Base-by-base conservation (phyloP, 2,329 filamentous ascomycete genomes). In the Curvularia lunata region DNA sequence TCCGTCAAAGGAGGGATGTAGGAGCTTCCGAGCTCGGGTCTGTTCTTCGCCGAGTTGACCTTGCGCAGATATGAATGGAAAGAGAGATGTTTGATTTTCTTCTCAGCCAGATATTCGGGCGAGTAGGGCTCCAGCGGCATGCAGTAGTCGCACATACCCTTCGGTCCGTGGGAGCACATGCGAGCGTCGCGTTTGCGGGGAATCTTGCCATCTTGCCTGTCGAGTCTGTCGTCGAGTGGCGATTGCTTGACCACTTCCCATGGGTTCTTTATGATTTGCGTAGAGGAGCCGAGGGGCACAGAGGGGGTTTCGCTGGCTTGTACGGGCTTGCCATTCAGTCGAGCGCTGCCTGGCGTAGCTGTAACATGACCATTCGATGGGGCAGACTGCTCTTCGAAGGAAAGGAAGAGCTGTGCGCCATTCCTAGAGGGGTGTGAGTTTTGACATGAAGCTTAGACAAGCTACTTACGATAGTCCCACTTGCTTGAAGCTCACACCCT, bases 71-170 rank as follows among this genome's bases (percentile, higher is more conserved):
- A 89, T 4, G 93, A 91, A 78, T 99, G 95, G 79, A 98, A 97
- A 0, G 95, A 98, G 27, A 95, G 84, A 77, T 99, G 96, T 78
- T 99, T 99, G 84, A 99, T 97, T 84, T 97, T 97, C 83, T 94
- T 96, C 69, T 99, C 94, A 28, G 87, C 86, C 18, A 99, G 84
- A 70, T 97, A 97, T 54, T 88, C 88, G n/a, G 89, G 78, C 71
- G 96, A 89, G 78, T 96, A 99, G 0, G 95, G 95, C 72, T 99
- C 95, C 49, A 98, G 80, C 0, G 96, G 96, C 86, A 96, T 96
- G 80, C 95, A 99, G 79, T 97, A 96, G 79, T 99, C 95, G 78
- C 95, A 99, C 95, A 99, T 99, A 75, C 95, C 95, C 79, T 97
- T 98, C 50, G 90, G 88, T 1, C 94, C 94, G 76, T 99, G 95